These are phyloP conservation scores for Ophiosphaerella herpotricha DNA, from an alignment of 2,329 filamentous ascomycete genomes.

Conservation along the genomic window DNA sequence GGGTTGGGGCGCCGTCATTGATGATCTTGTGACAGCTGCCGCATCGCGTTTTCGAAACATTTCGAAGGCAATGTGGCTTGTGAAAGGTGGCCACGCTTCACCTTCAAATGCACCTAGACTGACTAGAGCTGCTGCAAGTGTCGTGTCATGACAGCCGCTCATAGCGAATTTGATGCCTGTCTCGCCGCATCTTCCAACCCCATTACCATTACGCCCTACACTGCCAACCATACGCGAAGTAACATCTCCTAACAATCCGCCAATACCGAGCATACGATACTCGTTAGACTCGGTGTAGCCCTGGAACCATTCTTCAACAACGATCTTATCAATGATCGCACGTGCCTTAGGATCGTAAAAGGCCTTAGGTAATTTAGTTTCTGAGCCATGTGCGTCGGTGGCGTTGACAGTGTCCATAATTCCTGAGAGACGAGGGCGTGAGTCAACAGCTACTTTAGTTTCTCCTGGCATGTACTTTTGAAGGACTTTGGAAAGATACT, in stretches of 20 bases:
- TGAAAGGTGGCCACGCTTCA: slow-evolving; percentile 86
- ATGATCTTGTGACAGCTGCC: slow-evolving; percentile 4
- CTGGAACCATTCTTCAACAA: slow-evolving; percentile 89
- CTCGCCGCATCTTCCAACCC: slow-evolving; percentile 52
- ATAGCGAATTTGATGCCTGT: slow-evolving; percentile 72
- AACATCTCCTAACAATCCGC: slow-evolving; percentile 80
- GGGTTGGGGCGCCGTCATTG: slow-evolving; percentile 4
- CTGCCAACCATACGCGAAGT: slow-evolving; percentile 57
- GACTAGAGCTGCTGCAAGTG: slow-evolving; percentile 76
- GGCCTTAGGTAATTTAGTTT: slow-evolving; percentile 76
- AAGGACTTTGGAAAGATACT: slow-evolving; percentile 75
- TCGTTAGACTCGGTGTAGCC: slow-evolving; percentile 84
- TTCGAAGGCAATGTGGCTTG: slow-evolving; percentile 88
- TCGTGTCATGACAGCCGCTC: slow-evolving; percentile 92
- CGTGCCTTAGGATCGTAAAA: slow-evolving; percentile 82
- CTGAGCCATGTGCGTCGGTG: slow-evolving; percentile 80
- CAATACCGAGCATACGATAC: slow-evolving; percentile 89
- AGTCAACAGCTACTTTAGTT: slow-evolving; percentile 75
- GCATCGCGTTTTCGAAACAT: slow-evolving; percentile 68
- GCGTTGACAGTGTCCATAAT: slow-evolving; percentile 95
- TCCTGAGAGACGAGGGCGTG: slow-evolving; percentile 80
- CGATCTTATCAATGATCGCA: slow-evolving; percentile 71
- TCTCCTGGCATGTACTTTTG: slow-evolving; percentile 84
- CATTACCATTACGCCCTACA: slow-evolving; percentile 39
- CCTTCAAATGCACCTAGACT: slow-evolving; percentile 79